These are phyloP conservation scores for Arachis stenosperma DNA, from an alignment of 306 rosid species.

Conservation along the genomic window DNA sequence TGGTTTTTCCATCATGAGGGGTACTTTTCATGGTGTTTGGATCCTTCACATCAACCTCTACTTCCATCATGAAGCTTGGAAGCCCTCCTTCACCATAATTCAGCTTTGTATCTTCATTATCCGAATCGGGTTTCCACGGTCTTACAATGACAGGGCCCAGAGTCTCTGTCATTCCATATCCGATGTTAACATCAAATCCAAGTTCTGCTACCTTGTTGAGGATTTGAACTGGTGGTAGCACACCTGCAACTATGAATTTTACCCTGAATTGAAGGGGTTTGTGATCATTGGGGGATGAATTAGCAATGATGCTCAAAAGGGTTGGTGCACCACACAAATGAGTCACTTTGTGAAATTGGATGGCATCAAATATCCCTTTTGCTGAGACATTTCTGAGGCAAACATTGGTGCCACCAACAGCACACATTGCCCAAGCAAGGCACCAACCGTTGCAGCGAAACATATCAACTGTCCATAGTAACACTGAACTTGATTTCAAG, in stretches of 20 bases:
- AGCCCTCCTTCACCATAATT: conserved; percentile 36
- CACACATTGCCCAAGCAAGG: conserved; percentile 73
- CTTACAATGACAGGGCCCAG: conserved; percentile 66
- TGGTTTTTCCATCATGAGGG: conserved; percentile 65
- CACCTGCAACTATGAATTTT: conserved; percentile 70
- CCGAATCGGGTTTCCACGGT: conserved; percentile 52
- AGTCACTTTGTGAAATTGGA: conserved; percentile 61
- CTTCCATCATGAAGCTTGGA: conserved; percentile 46
- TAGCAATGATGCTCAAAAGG: conserved; percentile 59
- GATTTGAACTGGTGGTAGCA: conserved; percentile 57
- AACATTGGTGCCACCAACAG: conserved; percentile 80
- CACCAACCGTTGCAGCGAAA: conserved; percentile 97
- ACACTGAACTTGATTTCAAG: conserved; percentile 54
- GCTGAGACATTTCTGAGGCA: conserved; percentile 57
- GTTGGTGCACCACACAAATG: conserved; percentile 76
- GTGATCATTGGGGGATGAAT: conserved; percentile 30
- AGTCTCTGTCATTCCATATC: conserved; percentile 94
- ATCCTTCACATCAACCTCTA: conserved; percentile 72
- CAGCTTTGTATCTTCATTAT: conserved; percentile 31
- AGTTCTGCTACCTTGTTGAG: conserved; percentile 48
- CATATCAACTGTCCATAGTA: conserved; percentile 96
- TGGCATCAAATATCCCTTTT: conserved; percentile 54
- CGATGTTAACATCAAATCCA: conserved; percentile 71
- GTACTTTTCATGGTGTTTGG: conserved; percentile 58
- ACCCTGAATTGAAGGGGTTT: conserved; percentile 51